Evolutionary conservation across 2,329 filamentous ascomycete species (phyloP).

Genomic region (Neofusicoccum cordaticola): DNA sequence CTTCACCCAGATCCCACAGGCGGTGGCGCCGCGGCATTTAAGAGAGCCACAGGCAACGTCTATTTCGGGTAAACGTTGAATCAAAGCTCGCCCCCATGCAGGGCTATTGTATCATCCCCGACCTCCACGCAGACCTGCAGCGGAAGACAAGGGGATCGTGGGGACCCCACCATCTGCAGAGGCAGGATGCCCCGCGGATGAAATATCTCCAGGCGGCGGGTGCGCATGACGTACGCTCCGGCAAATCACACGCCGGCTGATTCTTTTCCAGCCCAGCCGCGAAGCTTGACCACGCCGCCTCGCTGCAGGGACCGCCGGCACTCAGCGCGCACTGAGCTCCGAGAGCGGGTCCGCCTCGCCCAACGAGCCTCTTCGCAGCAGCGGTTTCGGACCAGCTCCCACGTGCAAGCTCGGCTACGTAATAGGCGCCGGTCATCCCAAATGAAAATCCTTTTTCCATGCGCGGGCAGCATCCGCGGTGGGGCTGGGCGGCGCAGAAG

Average conservation of each 20-base stretch:
- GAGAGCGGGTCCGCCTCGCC: background rate
- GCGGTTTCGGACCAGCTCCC: background rate
- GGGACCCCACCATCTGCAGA: background rate
- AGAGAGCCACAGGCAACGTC: background rate
- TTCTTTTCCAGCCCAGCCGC: background rate
- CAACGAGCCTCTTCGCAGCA: background rate
- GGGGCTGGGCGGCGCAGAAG: background rate
- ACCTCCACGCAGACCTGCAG: background rate
- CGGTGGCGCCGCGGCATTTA: too few species aligned
- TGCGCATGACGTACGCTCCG: background rate
- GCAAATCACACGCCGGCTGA: constrained; percentile 5
- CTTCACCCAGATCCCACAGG: too few species aligned
- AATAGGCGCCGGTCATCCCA: background rate
- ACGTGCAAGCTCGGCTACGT: background rate
- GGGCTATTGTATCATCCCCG: background rate
- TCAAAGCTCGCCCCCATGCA: background rate
- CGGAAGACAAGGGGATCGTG: background rate
- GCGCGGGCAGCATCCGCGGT: background rate
- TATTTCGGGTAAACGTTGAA: background rate
- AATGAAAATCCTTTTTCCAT: constrained; percentile 10
- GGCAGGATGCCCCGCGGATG: background rate
- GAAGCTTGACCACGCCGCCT: background rate
- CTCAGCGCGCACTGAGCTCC: too few species aligned
- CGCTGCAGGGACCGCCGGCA: background rate
- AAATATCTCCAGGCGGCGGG: background rate